Evolutionary conservation across 1,284 basidiomycete genomes (phyloP).

Genomic region (Ustilago lituana): DNA sequence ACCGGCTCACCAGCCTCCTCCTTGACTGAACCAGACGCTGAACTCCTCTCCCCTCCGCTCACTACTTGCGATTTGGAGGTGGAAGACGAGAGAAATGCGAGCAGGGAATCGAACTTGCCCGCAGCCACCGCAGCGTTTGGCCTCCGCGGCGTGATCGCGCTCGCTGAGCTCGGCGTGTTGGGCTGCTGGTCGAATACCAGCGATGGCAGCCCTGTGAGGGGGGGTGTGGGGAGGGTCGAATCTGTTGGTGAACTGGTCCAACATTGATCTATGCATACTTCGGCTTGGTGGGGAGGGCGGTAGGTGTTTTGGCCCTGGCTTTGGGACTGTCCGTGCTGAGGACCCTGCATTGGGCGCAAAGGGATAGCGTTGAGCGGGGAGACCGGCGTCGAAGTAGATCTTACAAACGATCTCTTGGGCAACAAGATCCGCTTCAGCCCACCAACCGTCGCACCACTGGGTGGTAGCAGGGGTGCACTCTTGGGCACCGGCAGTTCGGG

Average conservation of each 20-base stretch:
- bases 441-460: too few relatives aligned
- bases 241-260: not conserved
- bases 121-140: not conserved
- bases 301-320: constrained; percentile 9
- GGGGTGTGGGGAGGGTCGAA: constrained; percentile 17
- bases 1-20: too few relatives aligned
- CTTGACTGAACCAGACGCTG: too few relatives aligned
- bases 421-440: not conserved
- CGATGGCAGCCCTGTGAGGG: constrained; percentile 4
- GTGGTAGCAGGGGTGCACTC: constrained; percentile 6
- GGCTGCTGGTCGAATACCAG: constrained; percentile 13
- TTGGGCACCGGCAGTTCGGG: constrained; percentile 17
- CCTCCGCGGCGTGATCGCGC: constrained; percentile 7
- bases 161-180: constrained; percentile 14
- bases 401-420: constrained; percentile 8
- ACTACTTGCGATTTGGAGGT: too few relatives aligned
- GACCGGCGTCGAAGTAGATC: constrained; percentile 17
- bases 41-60: too few relatives aligned
- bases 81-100: too few relatives aligned
- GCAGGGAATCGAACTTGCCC: constrained; percentile 23
- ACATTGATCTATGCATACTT: too few relatives aligned
- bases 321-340: not conserved
- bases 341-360: not conserved
- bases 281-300: too few relatives aligned
- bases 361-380: constrained; percentile 1